A percentile compares a stretch with the other conserved stretches of the same genome.
phyloP scores from a whole-genome alignment of 2,329 filamentous ascomycete species.

The Thermomyces lanuginosus region DNA sequence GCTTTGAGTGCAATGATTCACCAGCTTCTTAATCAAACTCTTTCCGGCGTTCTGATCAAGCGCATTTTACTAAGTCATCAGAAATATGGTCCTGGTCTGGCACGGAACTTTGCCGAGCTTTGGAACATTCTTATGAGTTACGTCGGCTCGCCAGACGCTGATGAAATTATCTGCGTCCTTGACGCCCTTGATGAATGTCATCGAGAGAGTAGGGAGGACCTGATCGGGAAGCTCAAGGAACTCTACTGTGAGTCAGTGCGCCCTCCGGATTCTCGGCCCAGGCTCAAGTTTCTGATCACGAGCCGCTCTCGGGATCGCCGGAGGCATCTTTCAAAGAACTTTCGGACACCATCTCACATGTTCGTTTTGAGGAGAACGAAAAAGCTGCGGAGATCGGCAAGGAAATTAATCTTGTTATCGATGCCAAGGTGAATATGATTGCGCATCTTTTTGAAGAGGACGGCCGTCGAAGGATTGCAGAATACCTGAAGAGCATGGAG shows the following conservation, averaged over 20 bases:
- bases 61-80: too few relatives aligned
- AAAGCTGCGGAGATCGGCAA: constrained; percentile 8
- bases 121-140: constrained; percentile 16
- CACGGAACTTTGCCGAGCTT: constrained; percentile 12
- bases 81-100: constrained; percentile 2
- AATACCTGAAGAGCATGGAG: constrained; percentile 14
- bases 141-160: constrained; percentile 5
- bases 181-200: constrained; percentile 30
- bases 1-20: constrained; percentile 24
- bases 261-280: not conserved
- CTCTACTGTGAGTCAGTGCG: constrained; percentile 11
- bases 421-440: constrained; percentile 8
- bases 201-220: constrained; percentile 5
- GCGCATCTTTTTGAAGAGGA: constrained; percentile 4
- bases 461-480: constrained; percentile 9
- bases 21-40: constrained; percentile 26
- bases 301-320: constrained; percentile 12
- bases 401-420: constrained; percentile 14
- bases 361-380: constrained; percentile 10
- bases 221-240: constrained; percentile 12
- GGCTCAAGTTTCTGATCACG: constrained; percentile 22
- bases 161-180: constrained; percentile 21
- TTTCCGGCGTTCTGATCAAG: too few relatives aligned
- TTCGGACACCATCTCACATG: constrained; percentile 5
- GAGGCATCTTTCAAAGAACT: constrained; percentile 6